Evolutionary conservation across 129 eudicot genomes (phyloP).

Genomic region (Ambrosia artemisiifolia): DNA sequence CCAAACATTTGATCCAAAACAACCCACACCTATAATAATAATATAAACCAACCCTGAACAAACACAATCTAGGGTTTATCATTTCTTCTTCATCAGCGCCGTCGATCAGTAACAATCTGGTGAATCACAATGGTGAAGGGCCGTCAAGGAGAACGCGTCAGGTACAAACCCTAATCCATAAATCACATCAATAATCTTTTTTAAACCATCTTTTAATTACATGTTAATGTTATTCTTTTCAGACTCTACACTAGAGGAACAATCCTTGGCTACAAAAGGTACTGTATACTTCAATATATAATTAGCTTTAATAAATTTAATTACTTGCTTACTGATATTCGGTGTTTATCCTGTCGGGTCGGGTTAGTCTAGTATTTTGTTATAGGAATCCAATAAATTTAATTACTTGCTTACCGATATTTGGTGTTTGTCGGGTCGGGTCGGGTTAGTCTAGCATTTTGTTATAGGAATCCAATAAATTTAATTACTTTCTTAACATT

Average conservation of each 20-base stretch:
- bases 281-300: no score
- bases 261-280: conserved; percentile 95
- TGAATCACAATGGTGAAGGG: conserved; percentile 75
- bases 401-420: neutral
- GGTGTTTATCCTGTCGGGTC: no score
- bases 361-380: no score
- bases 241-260: conserved; percentile 91
- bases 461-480: no score
- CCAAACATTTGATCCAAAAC: conserved; percentile 19
- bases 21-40: conserved; percentile 17
- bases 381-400: neutral
- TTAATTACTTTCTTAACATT: neutral
- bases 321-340: neutral
- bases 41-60: neutral
- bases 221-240: neutral
- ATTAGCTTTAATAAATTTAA: neutral
- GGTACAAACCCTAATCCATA: conserved; percentile 32
- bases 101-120: conserved; percentile 20
- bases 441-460: no score
- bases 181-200: neutral
- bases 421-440: neutral
- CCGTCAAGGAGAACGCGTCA: conserved; percentile 93
- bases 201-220: neutral
- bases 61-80: conserved; percentile 39
- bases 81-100: conserved; percentile 17